Conservation (phyloP, 768 basidiomycete genomes). For the Lepiota subincarnata region DNA sequence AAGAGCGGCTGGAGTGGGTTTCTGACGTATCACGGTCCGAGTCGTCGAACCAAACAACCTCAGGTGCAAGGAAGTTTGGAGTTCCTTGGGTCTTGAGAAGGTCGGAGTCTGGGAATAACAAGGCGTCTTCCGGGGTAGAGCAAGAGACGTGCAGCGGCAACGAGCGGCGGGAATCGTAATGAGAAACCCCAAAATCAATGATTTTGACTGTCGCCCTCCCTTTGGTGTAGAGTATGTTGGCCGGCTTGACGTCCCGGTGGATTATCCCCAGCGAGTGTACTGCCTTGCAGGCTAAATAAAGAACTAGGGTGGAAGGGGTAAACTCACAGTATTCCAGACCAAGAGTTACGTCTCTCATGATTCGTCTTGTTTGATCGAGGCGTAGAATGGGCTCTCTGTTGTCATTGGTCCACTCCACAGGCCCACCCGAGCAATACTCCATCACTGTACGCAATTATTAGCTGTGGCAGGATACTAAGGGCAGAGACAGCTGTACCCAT, state of each 20-base stretch:
- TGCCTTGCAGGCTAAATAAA: constrained; percentile 14
- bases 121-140: constrained; percentile 21
- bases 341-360: constrained; percentile 37
- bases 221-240: constrained; percentile 68
- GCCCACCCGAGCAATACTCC: constrained; percentile 41
- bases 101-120: constrained; percentile 34
- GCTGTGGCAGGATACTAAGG: not conserved
- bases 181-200: constrained; percentile 74
- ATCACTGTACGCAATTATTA: constrained; percentile 24
- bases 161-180: constrained; percentile 19
- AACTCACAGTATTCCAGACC: constrained; percentile 40
- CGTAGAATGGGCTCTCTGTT: constrained; percentile 29
- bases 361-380: constrained; percentile 34
- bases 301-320: not conserved
- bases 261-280: constrained; percentile 56
- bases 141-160: constrained; percentile 9
- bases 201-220: constrained; percentile 70
- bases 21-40: constrained; percentile 20
- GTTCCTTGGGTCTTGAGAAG: constrained; percentile 38
- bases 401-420: constrained; percentile 33
- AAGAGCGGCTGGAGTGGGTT: constrained; percentile 9
- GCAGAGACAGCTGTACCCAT: constrained; percentile 52
- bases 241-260: constrained; percentile 89
- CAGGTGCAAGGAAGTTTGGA: constrained; percentile 41
- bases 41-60: constrained; percentile 39